Percentiles rank a stretch among this genome's conserved stretches.
These are phyloP conservation scores for Ustilago esculenta DNA, from an alignment of 1,284 basidiomycete species.

Conservation along the genomic window DNA sequence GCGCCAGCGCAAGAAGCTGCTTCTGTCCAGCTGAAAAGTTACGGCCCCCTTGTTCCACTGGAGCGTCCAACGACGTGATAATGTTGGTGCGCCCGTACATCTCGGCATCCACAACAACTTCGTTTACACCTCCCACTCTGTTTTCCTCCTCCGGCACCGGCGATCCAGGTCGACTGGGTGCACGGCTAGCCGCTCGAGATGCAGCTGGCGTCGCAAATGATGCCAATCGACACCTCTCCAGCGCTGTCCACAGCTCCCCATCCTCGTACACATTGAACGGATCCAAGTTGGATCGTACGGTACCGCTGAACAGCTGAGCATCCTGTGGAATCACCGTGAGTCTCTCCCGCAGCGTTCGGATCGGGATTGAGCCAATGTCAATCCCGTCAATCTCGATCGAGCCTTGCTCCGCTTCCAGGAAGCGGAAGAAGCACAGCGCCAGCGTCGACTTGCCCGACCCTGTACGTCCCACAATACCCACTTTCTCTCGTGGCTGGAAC, in stretches of 20 bases:
- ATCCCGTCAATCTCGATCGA: slow-evolving; percentile 86
- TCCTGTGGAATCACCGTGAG: slow-evolving; percentile 91
- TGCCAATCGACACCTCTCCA: slow-evolving; percentile 69
- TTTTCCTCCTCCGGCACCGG: slow-evolving; percentile 21
- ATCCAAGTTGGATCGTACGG: slow-evolving; percentile 67
- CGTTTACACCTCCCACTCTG: slow-evolving; percentile 4
- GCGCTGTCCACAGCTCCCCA: slow-evolving; percentile 72
- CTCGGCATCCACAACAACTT: slow-evolving; percentile 18
- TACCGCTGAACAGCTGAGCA: slow-evolving; percentile 69
- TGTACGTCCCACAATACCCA: slow-evolving; percentile 72
- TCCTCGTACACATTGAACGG: slow-evolving; percentile 81
- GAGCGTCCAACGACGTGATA: slow-evolving; percentile 70
- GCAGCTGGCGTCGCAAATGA: slow-evolving; percentile 34
- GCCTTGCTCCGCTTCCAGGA: slow-evolving; percentile 83
- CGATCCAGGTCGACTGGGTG: slow-evolving; percentile 43
- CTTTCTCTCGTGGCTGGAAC: slow-evolving; percentile 63
- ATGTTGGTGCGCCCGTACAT: slow-evolving; percentile 67
- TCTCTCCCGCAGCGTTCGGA: slow-evolving; percentile 83
- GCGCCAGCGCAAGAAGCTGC: slow-evolving; percentile 71
- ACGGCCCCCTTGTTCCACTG: slow-evolving; percentile 70
- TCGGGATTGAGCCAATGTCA: slow-evolving; percentile 85
- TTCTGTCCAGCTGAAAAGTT: slow-evolving; percentile 71
- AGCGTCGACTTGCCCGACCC: slow-evolving; percentile 88
- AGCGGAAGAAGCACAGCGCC: slow-evolving; percentile 92
- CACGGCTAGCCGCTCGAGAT: slow-evolving; percentile 40